Base-by-base conservation (phyloP, 108 stramenopile species). In the Nitzschia sp. region DNA sequence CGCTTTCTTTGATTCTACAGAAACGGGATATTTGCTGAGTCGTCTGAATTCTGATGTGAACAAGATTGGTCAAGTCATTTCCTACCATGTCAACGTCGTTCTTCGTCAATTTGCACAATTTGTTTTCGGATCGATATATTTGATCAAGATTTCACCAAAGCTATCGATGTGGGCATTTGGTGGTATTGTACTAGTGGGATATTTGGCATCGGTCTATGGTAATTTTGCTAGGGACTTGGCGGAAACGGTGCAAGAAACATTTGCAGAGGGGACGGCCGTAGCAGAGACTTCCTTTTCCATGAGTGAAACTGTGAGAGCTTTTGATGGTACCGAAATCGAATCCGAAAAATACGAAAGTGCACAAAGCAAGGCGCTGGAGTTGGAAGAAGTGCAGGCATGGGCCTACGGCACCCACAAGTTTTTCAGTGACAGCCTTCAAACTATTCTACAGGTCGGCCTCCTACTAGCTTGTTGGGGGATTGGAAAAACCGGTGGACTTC, bases 41-140 rank as follows among this genome's bases (percentile, higher is more conserved):
- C 85, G 91, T 47, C 78, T 97, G 21, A 87, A 92, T 56, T 90
- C 90, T 62, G 92, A 96, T 64, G 91, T 93, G n/a, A 91, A 90
- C 67, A 88, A 88, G 56, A 93, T 96, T 63, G 88, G 89, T 31
- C 81, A 81, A 78, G 84, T 92, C 2, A 85, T 95, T 44, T 82
- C 82, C 0, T 90, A 89, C 71, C 90, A 95, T 50, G 81, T 95
- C 6, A 92, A 92, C 44, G 85, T 92, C 17, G 84, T 95, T 9
- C 53, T 87, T n/a, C 85, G 91, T 29, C 90, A 92, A 56, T 63
- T 92, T 50, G 87, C 87, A 25, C 89, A 92, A 38, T 90, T 90
- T 30, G 23, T 90, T 30, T 89, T 90, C 63, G 93, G 90, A 21
- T 79, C 84, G 9, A 73, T 83, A 3, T 89, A 85, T 55, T 53